Evolutionary conservation across 495 filamentous ascomycete species (phyloP).

Genomic region (Amniculicola lignicola): DNA sequence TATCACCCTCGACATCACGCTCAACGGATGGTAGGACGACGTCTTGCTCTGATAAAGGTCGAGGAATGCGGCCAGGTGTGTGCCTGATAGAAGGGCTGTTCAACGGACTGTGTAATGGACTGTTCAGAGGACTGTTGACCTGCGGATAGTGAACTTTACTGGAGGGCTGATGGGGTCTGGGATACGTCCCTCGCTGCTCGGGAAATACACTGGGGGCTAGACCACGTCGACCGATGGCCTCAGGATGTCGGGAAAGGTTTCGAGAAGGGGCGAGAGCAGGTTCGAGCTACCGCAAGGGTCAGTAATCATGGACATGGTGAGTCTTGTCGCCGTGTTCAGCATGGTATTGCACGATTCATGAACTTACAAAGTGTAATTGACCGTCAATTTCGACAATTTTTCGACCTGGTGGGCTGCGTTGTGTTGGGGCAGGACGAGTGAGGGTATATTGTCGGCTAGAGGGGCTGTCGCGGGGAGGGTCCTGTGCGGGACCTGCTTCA

Average conservation of each 20-base stretch:
- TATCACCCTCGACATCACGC: constrained; percentile 15
- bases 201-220: too few relatives aligned
- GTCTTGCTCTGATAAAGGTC: constrained; percentile 20
- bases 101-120: neutral
- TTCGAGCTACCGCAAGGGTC: too few relatives aligned
- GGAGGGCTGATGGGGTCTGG: neutral
- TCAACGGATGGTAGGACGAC: constrained; percentile 24
- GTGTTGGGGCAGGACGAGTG: too few relatives aligned
- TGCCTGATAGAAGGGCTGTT: neutral
- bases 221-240: too few relatives aligned
- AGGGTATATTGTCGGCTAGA: constrained; percentile 15
- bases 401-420: too few relatives aligned
- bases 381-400: too few relatives aligned
- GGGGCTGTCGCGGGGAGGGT: constrained; percentile 6
- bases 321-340: neutral
- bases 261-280: too few relatives aligned
- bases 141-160: neutral
- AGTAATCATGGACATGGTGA: too few relatives aligned
- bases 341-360: neutral
- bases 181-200: too few relatives aligned
- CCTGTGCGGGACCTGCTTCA: constrained; percentile 39
- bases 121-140: neutral
- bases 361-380: neutral
- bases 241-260: too few relatives aligned
- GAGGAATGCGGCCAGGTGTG: neutral